These are phyloP conservation scores for Trifolium repens DNA, from an alignment of 306 rosid species.

Conservation along the genomic window DNA sequence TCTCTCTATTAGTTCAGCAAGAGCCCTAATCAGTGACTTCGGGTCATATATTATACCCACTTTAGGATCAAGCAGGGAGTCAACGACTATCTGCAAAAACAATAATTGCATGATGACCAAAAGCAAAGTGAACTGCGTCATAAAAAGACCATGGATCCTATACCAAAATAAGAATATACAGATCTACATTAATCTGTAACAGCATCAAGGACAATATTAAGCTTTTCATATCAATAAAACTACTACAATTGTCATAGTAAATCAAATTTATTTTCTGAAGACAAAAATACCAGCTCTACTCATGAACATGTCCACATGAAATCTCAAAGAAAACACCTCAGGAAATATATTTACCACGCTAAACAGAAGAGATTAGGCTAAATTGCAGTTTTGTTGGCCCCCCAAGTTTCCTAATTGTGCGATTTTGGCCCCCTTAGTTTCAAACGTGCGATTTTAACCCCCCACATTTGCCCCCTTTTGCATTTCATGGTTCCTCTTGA, in stretches of 20 bases:
- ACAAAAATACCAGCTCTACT: slow-evolving; percentile 19
- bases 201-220: background rate
- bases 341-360: slow-evolving; percentile 20
- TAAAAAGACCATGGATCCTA: background rate
- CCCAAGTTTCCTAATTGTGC: too few species aligned
- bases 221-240: background rate
- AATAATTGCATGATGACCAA: slow-evolving; percentile 22
- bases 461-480: too few species aligned
- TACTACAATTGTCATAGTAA: background rate
- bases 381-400: too few species aligned
- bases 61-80: slow-evolving; percentile 72
- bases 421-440: too few species aligned
- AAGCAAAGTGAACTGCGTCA: slow-evolving; percentile 1
- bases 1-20: slow-evolving; percentile 61
- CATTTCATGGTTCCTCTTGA: too few species aligned
- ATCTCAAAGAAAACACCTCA: background rate
- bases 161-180: slow-evolving; percentile 9
- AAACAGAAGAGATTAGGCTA: background rate
- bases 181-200: slow-evolving; percentile 12
- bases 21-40: slow-evolving; percentile 69
- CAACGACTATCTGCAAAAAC: slow-evolving; percentile 68
- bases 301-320: slow-evolving; percentile 24
- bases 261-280: slow-evolving; percentile 21
- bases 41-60: slow-evolving; percentile 82
- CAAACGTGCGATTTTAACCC: too few species aligned